Evolutionary conservation across 805 yeast genomes (phyloP), one percentile per base, ranked within the genome.

Genomic region (Starmera pachycereana): DNA sequence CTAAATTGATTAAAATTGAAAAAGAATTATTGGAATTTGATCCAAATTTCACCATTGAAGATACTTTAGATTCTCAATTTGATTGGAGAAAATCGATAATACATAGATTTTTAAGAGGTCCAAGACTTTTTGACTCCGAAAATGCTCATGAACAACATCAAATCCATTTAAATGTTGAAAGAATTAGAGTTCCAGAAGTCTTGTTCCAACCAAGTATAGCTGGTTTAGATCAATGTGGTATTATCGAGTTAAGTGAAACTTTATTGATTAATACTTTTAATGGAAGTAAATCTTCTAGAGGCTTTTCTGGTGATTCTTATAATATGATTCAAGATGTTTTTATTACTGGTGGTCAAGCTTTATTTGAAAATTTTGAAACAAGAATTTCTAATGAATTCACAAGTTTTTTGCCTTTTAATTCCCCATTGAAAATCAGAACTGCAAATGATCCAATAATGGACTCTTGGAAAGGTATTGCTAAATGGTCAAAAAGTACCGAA

Each of bases 211-310:
- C 99, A 7, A 73, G 81, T 8, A 87, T 92, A 45, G 95, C 94
- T 0, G 98, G 98, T 18, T 67, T 88, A 18, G 98, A 92, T 59
- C 97, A 89, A 62, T 95, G 97, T 0, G 97, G 97, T 25, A 69
- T 92, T n/a, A 56, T 74, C 19, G 97, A 92, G 59, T 62, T 88
- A 33, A 69, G 79, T 40, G 81, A 79, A 47, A 82, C 78, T 42
- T 68, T 86, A 8, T 53, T 89, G 6, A 53, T 74, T 33, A 71
- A 77, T 37, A 70, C 88, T 50, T 65, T 78, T 39, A 76, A 75
- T 27, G 72, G 76, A 1, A 71, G 69, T 41, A 78, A 78, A 32
- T 65, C 62, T 34, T 63, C 72, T 1, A 71, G 69, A 42, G 78
- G 78, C 30, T 65, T 62, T 34, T 63, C 72, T 1, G 83, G 78